Conservation (phyloP, 2,329 filamentous ascomycete species). For the Fusarium sp. region DNA sequence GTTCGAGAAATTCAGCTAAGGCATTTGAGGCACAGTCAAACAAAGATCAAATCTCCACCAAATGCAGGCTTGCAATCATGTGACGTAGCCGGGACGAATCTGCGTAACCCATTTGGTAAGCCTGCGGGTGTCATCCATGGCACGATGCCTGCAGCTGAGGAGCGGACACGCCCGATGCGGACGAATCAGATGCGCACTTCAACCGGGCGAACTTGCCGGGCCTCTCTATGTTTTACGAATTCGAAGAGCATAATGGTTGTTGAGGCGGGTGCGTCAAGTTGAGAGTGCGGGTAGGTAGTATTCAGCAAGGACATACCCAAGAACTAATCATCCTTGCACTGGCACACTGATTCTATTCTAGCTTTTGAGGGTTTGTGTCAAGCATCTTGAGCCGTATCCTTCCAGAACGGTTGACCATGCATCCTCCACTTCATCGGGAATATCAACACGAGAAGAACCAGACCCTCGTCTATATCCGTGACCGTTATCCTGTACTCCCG, state of each 20-base stretch:
- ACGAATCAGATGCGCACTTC: not conserved
- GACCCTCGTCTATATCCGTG: not conserved
- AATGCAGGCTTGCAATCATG: conserved; percentile 15
- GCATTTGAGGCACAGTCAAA: not conserved
- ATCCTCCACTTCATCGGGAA: conserved; percentile 23
- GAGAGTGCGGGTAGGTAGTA: not conserved
- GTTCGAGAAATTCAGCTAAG: conserved; percentile 9
- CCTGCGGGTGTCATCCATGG: conserved; percentile 1
- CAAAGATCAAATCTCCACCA: not conserved
- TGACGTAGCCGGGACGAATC: conserved; percentile 17
- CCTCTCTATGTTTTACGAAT: not conserved
- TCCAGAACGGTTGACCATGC: conserved; percentile 24
- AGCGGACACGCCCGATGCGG: conserved; percentile 5
- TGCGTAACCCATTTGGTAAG: not conserved
- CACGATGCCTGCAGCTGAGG: conserved; percentile 20
- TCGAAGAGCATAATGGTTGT: not conserved
- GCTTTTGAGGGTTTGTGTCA: not conserved
- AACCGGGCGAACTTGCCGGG: conserved; percentile 6
- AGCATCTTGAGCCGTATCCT: not conserved
- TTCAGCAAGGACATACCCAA: not conserved
- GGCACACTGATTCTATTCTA: not conserved
- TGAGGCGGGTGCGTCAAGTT: not conserved
- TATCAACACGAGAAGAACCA: not conserved
- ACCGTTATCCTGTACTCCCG: fast-evolving
- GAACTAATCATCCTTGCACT: not conserved